Base-by-base conservation (phyloP, 2,329 filamentous ascomycete genomes). In the Cordyceps fumosorosea region DNA sequence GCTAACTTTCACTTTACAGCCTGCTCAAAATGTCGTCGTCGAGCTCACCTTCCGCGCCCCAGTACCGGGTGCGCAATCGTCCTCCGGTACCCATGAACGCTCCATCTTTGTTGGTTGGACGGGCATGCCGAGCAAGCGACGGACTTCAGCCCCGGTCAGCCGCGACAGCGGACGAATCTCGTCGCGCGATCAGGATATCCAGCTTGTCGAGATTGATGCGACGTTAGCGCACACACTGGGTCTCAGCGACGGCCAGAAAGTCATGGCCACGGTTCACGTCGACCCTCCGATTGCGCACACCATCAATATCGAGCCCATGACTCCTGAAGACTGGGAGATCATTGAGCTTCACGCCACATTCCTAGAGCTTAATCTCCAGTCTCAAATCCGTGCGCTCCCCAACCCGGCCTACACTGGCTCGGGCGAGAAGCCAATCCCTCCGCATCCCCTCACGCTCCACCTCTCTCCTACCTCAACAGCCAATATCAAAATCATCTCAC, bases 311-410 rank as follows among this genome's bases (percentile, higher is more conserved):
- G 96, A 99, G 73, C 95, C 95, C 40, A 77, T 98, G 69, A 98
- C 95, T 0, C 87, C 93, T 1, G 91, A 96, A 63, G 95, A 99
- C 73, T 99, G 95, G 95, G 95, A 99, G 76, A 96, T 98, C 69
- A 98, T 99, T 69, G 95, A 99, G 75, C 80, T 99, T 2, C 95
- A 99, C 78, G 95, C 95, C 5, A 95, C 89, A 18, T 99, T 98
- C 71, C 81, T 99, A 56, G 95, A 99, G 72, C 81, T 97, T 66
- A 98, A 99, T 74, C 86, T 99, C 58, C 81, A 96, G 37, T 90
- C 89, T 51, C 95, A 99, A 77, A 93, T 99, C 68, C 89, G 95
- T 69, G 93, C 93, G 20, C 80, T 99, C 24, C 93, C 93, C 26
- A 98, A 97, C 73, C 93, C 93, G 20, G 79, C 82, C 26, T 90